Evolutionary conservation across 805 yeast species (phyloP).

Genomic region (Metschnikowia kunwiensis): DNA sequence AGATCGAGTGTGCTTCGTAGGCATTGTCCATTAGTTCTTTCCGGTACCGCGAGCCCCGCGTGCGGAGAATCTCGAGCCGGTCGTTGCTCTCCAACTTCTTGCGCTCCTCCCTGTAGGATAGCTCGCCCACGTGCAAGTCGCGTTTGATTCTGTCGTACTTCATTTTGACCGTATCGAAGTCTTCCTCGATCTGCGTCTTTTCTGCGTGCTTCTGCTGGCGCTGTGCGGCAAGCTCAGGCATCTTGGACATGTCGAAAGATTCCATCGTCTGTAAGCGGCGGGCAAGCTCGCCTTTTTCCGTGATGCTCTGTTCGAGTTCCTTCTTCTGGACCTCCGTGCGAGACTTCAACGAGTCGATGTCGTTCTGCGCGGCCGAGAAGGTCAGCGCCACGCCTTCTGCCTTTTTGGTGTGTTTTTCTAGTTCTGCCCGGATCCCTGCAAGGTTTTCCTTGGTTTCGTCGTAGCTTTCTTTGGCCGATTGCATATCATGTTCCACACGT

Average conservation of each 20-base stretch:
- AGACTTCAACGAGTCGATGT: conserved; percentile 13
- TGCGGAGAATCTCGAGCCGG: conserved; percentile 46
- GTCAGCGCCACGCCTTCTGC: conserved; percentile 6
- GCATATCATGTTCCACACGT: conserved; percentile 2
- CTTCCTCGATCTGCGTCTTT: conserved; percentile 29
- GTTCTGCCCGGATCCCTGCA: not conserved
- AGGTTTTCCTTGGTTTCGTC: conserved; percentile 2
- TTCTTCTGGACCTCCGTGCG: conserved; percentile 14
- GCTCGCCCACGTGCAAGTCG: conserved; percentile 11
- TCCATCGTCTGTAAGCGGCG: conserved; percentile 8
- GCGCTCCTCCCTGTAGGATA: conserved; percentile 12
- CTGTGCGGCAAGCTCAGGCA: conserved; percentile 5
- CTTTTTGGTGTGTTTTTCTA: conserved; percentile 1
- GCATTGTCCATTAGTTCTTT: conserved; percentile 42
- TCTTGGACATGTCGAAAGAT: conserved; percentile 9
- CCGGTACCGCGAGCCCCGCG: conserved; percentile 23
- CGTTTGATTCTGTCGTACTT: conserved; percentile 8
- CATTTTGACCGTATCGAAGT: conserved; percentile 10
- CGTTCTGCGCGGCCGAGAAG: conserved; percentile 10
- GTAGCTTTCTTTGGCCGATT: not conserved
- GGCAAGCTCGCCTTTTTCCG: conserved; percentile 12
- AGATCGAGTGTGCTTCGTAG: conserved; percentile 31
- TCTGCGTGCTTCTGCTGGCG: conserved; percentile 17
- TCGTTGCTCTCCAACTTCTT: conserved; percentile 36
- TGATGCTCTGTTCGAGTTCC: conserved; percentile 12